Evolutionary conservation across 192 early-diverging fungal species (phyloP), one percentile per base, ranked within the genome.

Genomic region (Podila horticola): DNA sequence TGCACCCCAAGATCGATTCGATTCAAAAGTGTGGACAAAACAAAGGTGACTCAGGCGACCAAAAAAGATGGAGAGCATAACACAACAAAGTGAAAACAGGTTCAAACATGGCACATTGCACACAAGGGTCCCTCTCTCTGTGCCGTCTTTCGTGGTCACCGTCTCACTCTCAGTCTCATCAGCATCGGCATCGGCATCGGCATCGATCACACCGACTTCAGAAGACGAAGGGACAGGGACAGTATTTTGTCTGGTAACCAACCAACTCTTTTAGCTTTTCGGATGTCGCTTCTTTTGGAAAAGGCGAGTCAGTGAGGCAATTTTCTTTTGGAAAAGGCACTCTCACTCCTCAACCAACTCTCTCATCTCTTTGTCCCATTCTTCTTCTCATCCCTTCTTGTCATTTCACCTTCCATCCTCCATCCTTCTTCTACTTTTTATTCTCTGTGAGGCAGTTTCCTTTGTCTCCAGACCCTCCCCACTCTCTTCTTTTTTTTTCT

Each of bases 21-120:
- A 12, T 45, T 17, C 13, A 45, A 17, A 38, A 15, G 41, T 45
- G 41, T 45, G 41, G 12, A 24, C 13, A 26, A 45, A 20, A 62
- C 11, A 24, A 64, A 58, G 36, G 62, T 72, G 70, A 72, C 70
- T 72, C 70, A 72, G 51, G 62, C 70, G 70, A 72, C 61, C 70
- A 72, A 64, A 26, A 19, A 45, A 48, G 15, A 24, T 59, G 45
- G 33, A 45, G 41, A 45, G 41, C 41, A 45, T 1, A 45, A 45
- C 41, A 17, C 41, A 45, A 45, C 34, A 36, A 36, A 8, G 9
- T 10, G 11, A 36, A 17, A 12, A 45, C 41, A 45, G 41, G 41
- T 4, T 15, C 41, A 45, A 12, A 9, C 36, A 38, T 38, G 3
- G 5, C 31, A 5, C 36, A 38, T n/a, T n/a, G n/a, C n/a, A n/a